These are phyloP conservation scores for Nadsonia commutata DNA, from an alignment of 1,139 yeast genomes.

Conservation along the genomic window DNA sequence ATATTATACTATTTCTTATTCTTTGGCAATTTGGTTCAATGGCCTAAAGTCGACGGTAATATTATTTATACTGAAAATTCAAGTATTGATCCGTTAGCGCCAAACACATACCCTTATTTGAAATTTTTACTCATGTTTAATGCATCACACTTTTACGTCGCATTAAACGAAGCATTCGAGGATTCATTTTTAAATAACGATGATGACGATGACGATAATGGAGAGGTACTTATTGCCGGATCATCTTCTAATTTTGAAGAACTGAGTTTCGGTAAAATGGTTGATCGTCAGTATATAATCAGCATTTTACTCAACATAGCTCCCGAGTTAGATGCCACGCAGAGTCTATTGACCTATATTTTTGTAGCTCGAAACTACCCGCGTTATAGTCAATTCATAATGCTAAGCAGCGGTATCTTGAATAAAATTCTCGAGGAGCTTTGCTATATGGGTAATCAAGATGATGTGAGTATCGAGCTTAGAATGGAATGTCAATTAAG, in stretches of 20 bases:
- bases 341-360: conserved; percentile 33
- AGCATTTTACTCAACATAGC: conserved; percentile 46
- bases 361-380: conserved; percentile 67
- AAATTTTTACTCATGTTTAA: conserved; percentile 33
- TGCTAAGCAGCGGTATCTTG: conserved; percentile 46
- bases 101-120: conserved; percentile 46
- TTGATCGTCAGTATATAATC: conserved; percentile 51
- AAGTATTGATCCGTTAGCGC: conserved; percentile 10
- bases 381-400: conserved; percentile 63
- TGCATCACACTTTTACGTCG: conserved; percentile 44
- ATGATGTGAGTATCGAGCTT: conserved; percentile 21
- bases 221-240: too few species aligned
- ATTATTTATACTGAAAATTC: conserved; percentile 12
- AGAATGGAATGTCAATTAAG: conserved; percentile 60
- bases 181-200: conserved; percentile 43
- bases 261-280: conserved; percentile 18
- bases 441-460: conserved; percentile 25
- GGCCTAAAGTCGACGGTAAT: conserved; percentile 28
- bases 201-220: conserved; percentile 11
- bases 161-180: conserved; percentile 67
- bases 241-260: conserved; percentile 12
- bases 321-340: conserved; percentile 12
- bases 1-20: conserved; percentile 42
- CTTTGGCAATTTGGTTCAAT: conserved; percentile 29
- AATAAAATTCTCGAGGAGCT: conserved; percentile 35